phyloP scores from a whole-genome alignment of 2,329 filamentous ascomycete species.

The Colletotrichum sp. region DNA sequence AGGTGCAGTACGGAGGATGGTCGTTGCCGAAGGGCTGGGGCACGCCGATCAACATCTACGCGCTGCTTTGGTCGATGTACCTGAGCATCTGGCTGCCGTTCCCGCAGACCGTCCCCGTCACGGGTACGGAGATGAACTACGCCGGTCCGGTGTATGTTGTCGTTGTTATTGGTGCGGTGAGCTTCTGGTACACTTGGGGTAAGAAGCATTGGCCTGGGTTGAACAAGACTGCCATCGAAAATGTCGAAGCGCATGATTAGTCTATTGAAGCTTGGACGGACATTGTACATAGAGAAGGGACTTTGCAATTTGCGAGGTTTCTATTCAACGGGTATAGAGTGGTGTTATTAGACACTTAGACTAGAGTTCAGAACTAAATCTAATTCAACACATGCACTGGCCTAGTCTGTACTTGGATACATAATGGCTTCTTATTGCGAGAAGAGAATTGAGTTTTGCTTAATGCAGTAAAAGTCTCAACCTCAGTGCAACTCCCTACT shows the following conservation, averaged over 20 bases:
- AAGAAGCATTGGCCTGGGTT: constrained; percentile 17
- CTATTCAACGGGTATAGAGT: background rate
- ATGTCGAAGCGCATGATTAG: constrained; percentile 5
- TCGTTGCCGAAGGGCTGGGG: constrained; percentile 11
- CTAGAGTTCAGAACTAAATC: background rate
- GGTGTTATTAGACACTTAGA: background rate
- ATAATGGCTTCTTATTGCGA: background rate
- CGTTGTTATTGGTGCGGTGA: constrained; percentile 1
- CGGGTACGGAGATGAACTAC: constrained; percentile 18
- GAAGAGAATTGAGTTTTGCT: background rate
- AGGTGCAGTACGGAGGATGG: constrained; percentile 14
- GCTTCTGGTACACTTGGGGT: constrained; percentile 11
- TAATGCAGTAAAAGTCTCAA: background rate
- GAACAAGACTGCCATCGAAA: constrained; percentile 14
- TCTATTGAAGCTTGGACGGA: background rate
- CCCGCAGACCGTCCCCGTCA: constrained; percentile 14
- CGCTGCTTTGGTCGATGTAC: constrained; percentile 15
- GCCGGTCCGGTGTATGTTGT: constrained; percentile 12
- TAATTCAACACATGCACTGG: background rate
- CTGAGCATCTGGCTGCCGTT: constrained; percentile 13
- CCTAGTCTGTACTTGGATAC: background rate
- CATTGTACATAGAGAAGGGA: accelerated
- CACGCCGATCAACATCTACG: constrained; percentile 7
- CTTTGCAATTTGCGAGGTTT: background rate
- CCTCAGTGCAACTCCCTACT: background rate